phyloP scores from a whole-genome alignment of 139 green algal genomes.

The Penium margaritaceum region DNA sequence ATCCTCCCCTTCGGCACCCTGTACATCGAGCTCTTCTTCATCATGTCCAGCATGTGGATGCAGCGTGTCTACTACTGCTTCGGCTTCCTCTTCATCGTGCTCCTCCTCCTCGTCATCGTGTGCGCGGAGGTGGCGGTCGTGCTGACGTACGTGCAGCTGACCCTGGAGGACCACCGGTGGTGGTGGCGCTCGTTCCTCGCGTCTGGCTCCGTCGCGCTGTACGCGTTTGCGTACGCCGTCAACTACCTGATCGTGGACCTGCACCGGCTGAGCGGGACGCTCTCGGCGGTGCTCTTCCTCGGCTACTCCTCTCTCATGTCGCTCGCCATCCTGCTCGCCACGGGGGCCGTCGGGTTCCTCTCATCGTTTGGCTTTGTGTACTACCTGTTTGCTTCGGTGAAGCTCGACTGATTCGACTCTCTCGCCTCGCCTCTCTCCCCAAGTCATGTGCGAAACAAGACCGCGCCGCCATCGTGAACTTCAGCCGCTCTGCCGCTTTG shows the following conservation, averaged over 20 bases:
- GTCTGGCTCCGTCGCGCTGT: slow-evolving; percentile 32
- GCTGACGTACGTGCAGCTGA: slow-evolving; percentile 42
- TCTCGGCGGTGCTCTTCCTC: slow-evolving; percentile 34
- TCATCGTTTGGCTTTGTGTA: slow-evolving; percentile 36
- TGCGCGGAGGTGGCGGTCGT: slow-evolving; percentile 42
- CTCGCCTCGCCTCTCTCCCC: neutral
- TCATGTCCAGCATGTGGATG: slow-evolving; percentile 84
- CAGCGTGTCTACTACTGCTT: slow-evolving; percentile 85
- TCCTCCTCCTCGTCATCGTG: slow-evolving; percentile 38
- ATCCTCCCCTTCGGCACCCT: slow-evolving; percentile 90
- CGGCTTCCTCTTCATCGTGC: slow-evolving; percentile 78
- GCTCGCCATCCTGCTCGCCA: slow-evolving; percentile 41
- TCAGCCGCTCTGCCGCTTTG: neutral
- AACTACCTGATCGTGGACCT: slow-evolving; percentile 43
- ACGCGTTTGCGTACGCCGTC: slow-evolving; percentile 42
- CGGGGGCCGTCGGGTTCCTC: slow-evolving; percentile 47
- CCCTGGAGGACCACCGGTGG: slow-evolving; percentile 48
- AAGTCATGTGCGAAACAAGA: neutral
- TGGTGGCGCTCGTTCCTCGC: slow-evolving; percentile 45
- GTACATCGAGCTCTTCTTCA: slow-evolving; percentile 95
- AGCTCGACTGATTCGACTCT: slow-evolving; percentile 43
- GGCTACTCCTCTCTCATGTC: slow-evolving; percentile 45
- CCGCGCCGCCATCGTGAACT: neutral
- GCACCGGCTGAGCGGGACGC: slow-evolving; percentile 17
- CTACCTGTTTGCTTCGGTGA: slow-evolving; percentile 49